Percentiles rank a stretch among this genome's conserved stretches.
Conservation (phyloP, 257 asterid genomes). For the Petunia axillaris region DNA sequence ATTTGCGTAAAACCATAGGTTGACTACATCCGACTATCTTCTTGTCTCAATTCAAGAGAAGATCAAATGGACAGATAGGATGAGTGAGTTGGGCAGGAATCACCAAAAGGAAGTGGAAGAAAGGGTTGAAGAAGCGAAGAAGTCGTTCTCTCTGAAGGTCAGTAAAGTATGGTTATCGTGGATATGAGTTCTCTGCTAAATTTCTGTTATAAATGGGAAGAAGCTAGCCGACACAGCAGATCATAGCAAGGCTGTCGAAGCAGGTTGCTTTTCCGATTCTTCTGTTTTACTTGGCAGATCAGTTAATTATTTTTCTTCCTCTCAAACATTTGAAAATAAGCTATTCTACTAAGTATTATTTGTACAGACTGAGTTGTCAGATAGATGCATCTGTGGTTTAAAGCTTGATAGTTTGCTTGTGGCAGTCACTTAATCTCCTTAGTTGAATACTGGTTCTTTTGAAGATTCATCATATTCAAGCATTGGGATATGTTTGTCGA, state of each 20-base stretch:
- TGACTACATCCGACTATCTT: constrained; percentile 81
- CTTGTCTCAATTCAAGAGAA: constrained; percentile 93
- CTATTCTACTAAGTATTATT: too few relatives aligned
- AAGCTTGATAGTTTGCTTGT: too few relatives aligned
- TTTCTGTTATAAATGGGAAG: too few relatives aligned
- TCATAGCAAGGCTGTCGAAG: too few relatives aligned
- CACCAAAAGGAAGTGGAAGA: constrained; percentile 85
- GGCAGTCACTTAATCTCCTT: background rate
- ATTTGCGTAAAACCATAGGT: constrained; percentile 47
- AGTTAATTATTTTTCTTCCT: too few relatives aligned
- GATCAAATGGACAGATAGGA: constrained; percentile 94
- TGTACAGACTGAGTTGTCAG: too few relatives aligned
- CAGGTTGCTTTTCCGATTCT: too few relatives aligned
- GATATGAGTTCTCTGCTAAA: too few relatives aligned
- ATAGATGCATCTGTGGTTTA: too few relatives aligned
- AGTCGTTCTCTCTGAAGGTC: constrained; percentile 78
- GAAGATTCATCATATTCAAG: constrained; percentile 38
- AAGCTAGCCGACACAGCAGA: too few relatives aligned
- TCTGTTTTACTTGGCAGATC: too few relatives aligned
- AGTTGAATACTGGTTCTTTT: background rate
- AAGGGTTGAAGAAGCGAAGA: constrained; percentile 76
- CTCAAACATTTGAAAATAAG: too few relatives aligned
- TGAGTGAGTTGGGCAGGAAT: constrained; percentile 76
- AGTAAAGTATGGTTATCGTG: constrained; percentile 39
- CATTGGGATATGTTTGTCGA: constrained; percentile 69